Evolutionary conservation across 208 protist genomes (phyloP).

Genomic region (Tritrichomonas foetus): DNA sequence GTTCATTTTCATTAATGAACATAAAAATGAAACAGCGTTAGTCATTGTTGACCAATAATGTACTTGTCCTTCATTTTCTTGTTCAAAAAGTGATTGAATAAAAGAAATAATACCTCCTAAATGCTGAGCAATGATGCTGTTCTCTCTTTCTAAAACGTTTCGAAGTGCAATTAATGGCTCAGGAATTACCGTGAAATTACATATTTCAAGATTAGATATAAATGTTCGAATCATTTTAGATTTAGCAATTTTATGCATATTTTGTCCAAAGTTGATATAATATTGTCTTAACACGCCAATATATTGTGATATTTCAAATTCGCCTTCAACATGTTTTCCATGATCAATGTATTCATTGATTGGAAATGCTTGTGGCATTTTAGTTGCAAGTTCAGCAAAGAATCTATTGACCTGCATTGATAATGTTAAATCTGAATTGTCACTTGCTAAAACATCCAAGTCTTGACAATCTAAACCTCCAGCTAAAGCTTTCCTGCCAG

Average conservation of each 20-base stretch:
- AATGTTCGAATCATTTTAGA: not conserved
- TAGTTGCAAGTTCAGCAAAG: conserved; percentile 3
- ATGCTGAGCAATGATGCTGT: not conserved
- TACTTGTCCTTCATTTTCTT: not conserved
- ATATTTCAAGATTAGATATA: not conserved
- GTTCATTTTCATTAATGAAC: not conserved
- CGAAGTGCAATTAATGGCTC: not conserved
- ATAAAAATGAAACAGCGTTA: not conserved
- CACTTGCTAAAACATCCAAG: not conserved
- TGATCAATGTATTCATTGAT: not conserved
- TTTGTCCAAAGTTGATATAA: not conserved
- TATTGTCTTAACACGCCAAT: conserved; percentile 20
- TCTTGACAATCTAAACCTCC: not conserved
- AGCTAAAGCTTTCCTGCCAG: not conserved
- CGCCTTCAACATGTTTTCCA: not conserved
- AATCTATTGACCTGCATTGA: not conserved
- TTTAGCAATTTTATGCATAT: not conserved
- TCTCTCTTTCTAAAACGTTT: not conserved
- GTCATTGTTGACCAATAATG: not conserved
- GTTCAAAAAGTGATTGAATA: not conserved
- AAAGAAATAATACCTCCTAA: not conserved
- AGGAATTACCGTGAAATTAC: not conserved
- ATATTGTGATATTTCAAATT: not conserved
- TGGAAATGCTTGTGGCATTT: not conserved
- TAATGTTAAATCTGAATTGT: not conserved